Evolutionary conservation across 305 asterid genomes (phyloP).

Genomic region (Solanum aculeatissimum): DNA sequence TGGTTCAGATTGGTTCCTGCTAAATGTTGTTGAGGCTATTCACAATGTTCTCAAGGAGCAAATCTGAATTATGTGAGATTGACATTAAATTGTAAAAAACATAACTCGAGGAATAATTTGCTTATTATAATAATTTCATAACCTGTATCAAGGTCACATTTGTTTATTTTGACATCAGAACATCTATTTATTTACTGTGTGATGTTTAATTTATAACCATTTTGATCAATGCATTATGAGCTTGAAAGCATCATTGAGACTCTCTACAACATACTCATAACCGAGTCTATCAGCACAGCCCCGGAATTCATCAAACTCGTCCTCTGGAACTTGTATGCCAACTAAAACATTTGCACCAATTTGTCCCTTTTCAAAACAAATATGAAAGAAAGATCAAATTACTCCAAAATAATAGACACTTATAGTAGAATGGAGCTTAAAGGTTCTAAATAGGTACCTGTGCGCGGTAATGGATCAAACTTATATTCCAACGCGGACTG

Average conservation of each 20-base stretch:
- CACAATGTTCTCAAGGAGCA: constrained; percentile 18
- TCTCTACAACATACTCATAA: background rate
- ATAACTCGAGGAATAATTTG: background rate
- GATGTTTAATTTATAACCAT: background rate
- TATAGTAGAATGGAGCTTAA: background rate
- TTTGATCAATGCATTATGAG: constrained; percentile 5
- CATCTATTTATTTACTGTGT: background rate
- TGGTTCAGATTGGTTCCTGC: constrained; percentile 72
- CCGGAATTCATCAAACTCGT: constrained; percentile 4
- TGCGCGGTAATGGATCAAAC: constrained; percentile 77
- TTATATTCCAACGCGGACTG: constrained; percentile 92
- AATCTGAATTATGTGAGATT: background rate
- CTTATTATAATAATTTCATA: background rate
- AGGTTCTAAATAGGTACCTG: constrained; percentile 32
- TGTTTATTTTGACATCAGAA: background rate
- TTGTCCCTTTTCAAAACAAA: background rate
- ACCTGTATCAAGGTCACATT: background rate
- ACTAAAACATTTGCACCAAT: constrained; percentile 7
- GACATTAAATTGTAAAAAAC: background rate
- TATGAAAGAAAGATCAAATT: background rate
- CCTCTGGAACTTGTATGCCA: constrained; percentile 4
- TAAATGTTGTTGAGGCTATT: constrained; percentile 43
- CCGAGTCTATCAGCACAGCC: background rate
- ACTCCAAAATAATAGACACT: background rate
- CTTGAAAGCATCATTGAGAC: constrained; percentile 4